These are phyloP conservation scores for Scorias spongiosa DNA, from an alignment of 2,329 filamentous ascomycete species.

Conservation along the genomic window DNA sequence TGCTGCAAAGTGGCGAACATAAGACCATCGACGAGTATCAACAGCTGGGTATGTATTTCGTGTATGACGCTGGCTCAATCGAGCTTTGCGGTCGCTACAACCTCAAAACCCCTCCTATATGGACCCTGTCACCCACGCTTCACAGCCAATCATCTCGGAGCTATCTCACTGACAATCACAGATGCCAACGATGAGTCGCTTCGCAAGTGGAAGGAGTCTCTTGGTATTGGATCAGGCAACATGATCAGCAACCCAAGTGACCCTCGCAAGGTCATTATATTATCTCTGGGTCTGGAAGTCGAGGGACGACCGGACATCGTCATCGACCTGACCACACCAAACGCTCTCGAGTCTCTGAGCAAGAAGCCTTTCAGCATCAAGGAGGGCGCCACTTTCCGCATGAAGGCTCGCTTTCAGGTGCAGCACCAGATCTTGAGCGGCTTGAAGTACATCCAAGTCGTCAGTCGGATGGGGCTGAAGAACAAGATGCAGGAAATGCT, in stretches of 20 bases:
- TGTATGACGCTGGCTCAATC: too few relatives aligned
- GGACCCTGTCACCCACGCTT: too few relatives aligned
- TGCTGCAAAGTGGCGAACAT: conserved; percentile 72
- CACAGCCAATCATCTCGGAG: too few relatives aligned
- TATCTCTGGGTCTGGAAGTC: conserved; percentile 73
- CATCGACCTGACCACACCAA: conserved; percentile 67
- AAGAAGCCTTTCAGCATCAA: conserved; percentile 94
- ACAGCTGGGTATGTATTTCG: conserved; percentile 46
- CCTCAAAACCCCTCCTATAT: too few relatives aligned
- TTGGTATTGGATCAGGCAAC: conserved; percentile 58
- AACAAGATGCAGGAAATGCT: conserved; percentile 98
- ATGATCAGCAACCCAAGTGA: conserved; percentile 46
- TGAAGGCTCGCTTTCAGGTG: conserved; percentile 88
- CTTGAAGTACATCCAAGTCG: conserved; percentile 86
- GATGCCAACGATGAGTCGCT: conserved; percentile 77
- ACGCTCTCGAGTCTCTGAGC: conserved; percentile 64
- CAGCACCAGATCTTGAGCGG: conserved; percentile 94
- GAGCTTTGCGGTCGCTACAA: too few relatives aligned
- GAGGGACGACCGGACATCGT: conserved; percentile 70
- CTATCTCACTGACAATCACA: conserved; percentile 16
- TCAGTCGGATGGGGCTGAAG: conserved; percentile 75
- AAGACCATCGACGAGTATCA: conserved; percentile 93
- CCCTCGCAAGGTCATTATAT: conserved; percentile 81
- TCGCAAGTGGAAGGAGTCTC: conserved; percentile 92
- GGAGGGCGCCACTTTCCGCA: conserved; percentile 84